Conservation (phyloP, 2,329 filamentous ascomycete genomes). For the Aspergillus bombycis region DNA sequence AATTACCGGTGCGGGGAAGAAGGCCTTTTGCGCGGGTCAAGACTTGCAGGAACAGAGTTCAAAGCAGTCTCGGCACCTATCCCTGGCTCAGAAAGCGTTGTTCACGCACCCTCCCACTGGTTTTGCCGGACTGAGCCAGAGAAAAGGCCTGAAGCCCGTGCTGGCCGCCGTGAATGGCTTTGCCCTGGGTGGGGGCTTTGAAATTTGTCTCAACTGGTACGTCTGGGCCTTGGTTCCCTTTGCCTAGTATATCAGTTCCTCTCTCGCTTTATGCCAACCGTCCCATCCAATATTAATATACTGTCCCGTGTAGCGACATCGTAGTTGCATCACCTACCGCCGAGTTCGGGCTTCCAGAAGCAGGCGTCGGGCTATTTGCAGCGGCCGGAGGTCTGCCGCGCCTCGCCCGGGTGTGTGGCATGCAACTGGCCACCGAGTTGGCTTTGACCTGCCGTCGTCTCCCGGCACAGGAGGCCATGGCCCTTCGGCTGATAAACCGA, state of each 20-base stretch:
- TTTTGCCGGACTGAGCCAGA: background rate
- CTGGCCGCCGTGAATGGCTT: background rate
- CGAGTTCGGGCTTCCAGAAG: background rate
- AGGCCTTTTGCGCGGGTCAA: background rate
- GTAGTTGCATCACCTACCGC: background rate
- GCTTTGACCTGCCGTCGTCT: background rate
- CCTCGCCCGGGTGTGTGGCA: background rate
- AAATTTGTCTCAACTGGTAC: background rate
- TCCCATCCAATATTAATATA: too few species aligned
- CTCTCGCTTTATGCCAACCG: too few species aligned
- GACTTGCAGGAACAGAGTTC: background rate
- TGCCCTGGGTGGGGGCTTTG: background rate
- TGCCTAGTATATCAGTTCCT: too few species aligned
- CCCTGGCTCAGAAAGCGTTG: background rate
- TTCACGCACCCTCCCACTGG: background rate
- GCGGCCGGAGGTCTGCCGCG: background rate
- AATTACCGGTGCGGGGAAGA: background rate
- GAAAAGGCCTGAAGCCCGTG: background rate
- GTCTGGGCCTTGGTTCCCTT: too few species aligned
- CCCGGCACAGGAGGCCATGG: background rate
- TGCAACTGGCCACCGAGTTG: background rate
- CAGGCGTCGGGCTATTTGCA: background rate
- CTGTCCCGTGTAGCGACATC: background rate
- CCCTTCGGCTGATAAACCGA: background rate
- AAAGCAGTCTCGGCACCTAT: too few species aligned